A percentile compares a stretch with the other conserved stretches of the same genome.
phyloP scores from a whole-genome alignment of 345 rosid species.

The Ceriops zippeliana region DNA sequence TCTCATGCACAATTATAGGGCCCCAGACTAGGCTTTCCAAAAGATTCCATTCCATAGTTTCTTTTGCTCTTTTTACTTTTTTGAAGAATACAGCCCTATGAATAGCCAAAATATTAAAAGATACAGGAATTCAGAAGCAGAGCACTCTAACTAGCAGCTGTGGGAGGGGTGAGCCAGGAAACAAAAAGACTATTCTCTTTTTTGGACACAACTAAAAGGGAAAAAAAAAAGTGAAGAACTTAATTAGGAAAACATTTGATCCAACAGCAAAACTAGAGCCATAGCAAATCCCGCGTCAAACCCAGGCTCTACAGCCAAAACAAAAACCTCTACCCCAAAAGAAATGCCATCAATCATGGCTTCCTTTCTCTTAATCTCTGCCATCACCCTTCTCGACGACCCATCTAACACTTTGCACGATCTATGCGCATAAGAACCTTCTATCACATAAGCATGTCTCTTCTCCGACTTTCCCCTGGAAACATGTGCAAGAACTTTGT shows the following conservation, averaged over 20 bases:
- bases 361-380: conserved; percentile 70
- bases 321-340: conserved; percentile 68
- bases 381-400: conserved; percentile 49
- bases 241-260: conserved; percentile 65
- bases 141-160: neutral
- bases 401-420: conserved; percentile 64
- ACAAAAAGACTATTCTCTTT: neutral
- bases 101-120: conserved; percentile 2
- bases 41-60: neutral
- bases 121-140: neutral
- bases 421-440: conserved; percentile 66
- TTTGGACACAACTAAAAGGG: neutral
- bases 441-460: conserved; percentile 41
- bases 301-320: conserved; percentile 48
- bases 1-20: too few relatives aligned
- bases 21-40: too few relatives aligned
- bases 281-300: conserved; percentile 68
- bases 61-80: neutral
- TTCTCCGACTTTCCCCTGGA: conserved; percentile 33
- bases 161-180: too few relatives aligned
- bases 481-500: conserved; percentile 42
- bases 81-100: neutral
- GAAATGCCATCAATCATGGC: conserved; percentile 39
- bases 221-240: neutral
- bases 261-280: conserved; percentile 70